Conservation (phyloP, 441 rosid genomes). For the Kokia cookei region DNA sequence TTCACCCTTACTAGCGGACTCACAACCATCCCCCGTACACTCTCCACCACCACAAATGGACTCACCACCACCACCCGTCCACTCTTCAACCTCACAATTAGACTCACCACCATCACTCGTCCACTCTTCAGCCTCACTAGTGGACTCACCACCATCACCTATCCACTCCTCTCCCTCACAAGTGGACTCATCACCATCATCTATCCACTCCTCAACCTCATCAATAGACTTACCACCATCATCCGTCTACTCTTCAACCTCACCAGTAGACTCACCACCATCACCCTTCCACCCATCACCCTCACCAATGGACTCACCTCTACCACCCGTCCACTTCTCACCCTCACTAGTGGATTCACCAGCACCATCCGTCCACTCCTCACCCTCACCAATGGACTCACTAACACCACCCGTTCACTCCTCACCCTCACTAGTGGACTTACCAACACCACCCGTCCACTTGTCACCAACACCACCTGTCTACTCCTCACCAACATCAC, state of each 20-base stretch:
- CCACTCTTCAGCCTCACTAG: too few species aligned
- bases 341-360: too few species aligned
- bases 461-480: fast-evolving
- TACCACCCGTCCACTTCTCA: too few species aligned
- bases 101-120: too few species aligned
- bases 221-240: neutral
- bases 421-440: neutral
- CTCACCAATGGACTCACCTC: neutral
- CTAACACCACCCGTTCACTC: too few species aligned
- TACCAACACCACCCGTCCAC: constrained; percentile 1
- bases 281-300: neutral
- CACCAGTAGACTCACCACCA: too few species aligned
- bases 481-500: neutral
- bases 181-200: neutral
- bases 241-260: too few species aligned
- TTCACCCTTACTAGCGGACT: neutral
- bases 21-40: fast-evolving
- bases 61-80: neutral
- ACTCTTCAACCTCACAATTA: neutral
- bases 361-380: too few species aligned
- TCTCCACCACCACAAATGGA: neutral
- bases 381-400: too few species aligned
- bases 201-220: neutral
- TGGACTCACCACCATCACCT: too few species aligned
- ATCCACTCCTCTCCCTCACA: neutral